Conservation (phyloP, 1,139 yeast genomes). For the Diutina pseudorugosa region DNA sequence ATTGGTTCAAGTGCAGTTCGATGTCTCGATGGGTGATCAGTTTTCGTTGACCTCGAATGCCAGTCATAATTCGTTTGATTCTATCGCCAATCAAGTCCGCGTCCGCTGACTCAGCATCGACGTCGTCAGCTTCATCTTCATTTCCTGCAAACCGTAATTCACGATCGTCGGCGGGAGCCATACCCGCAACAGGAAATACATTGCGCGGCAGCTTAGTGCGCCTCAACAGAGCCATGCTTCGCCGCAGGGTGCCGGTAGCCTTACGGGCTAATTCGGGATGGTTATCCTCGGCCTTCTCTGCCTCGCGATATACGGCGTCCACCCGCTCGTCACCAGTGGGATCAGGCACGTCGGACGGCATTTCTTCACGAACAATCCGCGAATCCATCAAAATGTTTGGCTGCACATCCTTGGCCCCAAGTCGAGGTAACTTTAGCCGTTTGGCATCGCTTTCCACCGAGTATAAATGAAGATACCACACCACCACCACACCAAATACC, state of each 20-base stretch:
- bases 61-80: background rate
- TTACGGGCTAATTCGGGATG: background rate
- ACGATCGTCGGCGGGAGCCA: constrained; percentile 49
- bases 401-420: constrained; percentile 65
- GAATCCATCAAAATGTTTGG: constrained; percentile 69
- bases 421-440: constrained; percentile 46
- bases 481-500: constrained; percentile 46
- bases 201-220: constrained; percentile 49
- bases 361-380: constrained; percentile 45
- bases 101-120: constrained; percentile 3
- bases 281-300: background rate
- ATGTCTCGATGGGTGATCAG: constrained; percentile 2
- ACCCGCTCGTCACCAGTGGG: constrained; percentile 1
- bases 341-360: background rate
- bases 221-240: constrained; percentile 6
- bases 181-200: constrained; percentile 68
- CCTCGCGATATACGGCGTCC: background rate
- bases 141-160: constrained; percentile 48
- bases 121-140: background rate
- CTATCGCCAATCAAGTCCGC: background rate
- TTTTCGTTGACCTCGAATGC: background rate
- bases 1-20: constrained; percentile 1
- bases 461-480: constrained; percentile 57
- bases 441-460: constrained; percentile 61
- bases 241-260: background rate